phyloP scores from a whole-genome alignment of 805 yeast species.

The Metschnikowia colocasiae region DNA sequence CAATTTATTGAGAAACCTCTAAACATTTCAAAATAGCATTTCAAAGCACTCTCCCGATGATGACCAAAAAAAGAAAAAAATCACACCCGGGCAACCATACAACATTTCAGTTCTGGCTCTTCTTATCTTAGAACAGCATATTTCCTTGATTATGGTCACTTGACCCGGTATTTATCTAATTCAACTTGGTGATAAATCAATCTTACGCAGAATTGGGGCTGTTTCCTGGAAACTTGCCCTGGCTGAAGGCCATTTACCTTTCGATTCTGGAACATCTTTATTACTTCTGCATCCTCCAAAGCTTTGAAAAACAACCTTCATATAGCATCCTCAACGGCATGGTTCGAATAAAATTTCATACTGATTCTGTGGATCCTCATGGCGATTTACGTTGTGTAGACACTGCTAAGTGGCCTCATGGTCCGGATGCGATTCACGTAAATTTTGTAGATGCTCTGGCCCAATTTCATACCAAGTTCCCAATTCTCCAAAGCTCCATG shows the following conservation, averaged over 20 bases:
- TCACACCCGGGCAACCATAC: not conserved
- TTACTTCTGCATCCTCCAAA: conserved; percentile 3
- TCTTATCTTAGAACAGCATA: conserved; percentile 1
- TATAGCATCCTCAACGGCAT: conserved; percentile 50
- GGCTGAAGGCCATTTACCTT: not conserved
- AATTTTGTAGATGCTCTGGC: not conserved
- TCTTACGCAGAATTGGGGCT: conserved; percentile 14
- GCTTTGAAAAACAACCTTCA: conserved; percentile 12
- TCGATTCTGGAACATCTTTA: conserved; percentile 1
- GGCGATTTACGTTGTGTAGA: not conserved
- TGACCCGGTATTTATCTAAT: conserved; percentile 19
- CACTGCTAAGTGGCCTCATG: no score
- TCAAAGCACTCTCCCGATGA: not conserved
- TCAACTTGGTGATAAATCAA: conserved; percentile 23
- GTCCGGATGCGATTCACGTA: no score
- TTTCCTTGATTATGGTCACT: conserved; percentile 15
- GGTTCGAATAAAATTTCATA: conserved; percentile 19
- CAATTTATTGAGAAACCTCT: conserved; percentile 40
- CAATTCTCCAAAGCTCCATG: conserved; percentile 82
- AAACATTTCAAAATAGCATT: conserved; percentile 3
- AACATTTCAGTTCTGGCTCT: conserved; percentile 2
- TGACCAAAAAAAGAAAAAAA: not conserved
- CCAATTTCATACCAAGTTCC: conserved; percentile 21
- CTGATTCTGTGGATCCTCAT: no score
- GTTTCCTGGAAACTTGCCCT: not conserved